Conservation (phyloP, 2,329 filamentous ascomycete genomes). For the Westerdykella sp. region DNA sequence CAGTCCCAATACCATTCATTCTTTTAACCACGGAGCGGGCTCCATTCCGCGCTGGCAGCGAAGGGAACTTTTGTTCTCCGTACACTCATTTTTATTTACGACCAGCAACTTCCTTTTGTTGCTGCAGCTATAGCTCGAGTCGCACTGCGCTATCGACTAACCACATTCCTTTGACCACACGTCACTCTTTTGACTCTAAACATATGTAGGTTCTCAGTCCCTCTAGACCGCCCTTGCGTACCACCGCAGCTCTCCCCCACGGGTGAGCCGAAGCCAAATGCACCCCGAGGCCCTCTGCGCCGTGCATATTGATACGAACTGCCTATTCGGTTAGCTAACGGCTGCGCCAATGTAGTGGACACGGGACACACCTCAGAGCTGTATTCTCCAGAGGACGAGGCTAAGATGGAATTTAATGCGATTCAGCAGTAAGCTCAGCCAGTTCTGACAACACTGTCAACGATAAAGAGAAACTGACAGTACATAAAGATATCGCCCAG, state of each 20-base stretch:
- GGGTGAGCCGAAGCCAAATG: conserved; percentile 14
- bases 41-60: conserved; percentile 37
- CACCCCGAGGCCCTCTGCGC: conserved; percentile 14
- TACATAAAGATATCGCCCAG: conserved; percentile 31
- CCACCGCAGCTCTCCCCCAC: conserved; percentile 12
- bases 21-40: conserved; percentile 32
- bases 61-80: conserved; percentile 31
- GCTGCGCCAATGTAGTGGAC: conserved; percentile 12
- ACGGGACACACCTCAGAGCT: conserved; percentile 16
- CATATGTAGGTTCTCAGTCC: conserved; percentile 23
- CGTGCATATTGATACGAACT: conserved; percentile 11
- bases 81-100: conserved; percentile 33
- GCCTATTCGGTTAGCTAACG: conserved; percentile 23
- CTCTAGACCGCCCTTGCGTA: conserved; percentile 24
- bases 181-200: conserved; percentile 17
- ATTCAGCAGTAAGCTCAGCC: conserved; percentile 32
- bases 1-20: conserved; percentile 27
- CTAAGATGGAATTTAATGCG: conserved; percentile 41
- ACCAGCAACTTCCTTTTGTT: conserved; percentile 18
- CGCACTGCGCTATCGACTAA: conserved; percentile 30
- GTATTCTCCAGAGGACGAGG: conserved; percentile 21
- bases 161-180: conserved; percentile 32
- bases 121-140: conserved; percentile 23
- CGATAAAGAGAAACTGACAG: conserved; percentile 13
- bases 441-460: background rate